Percentiles rank a stretch among this genome's conserved stretches.
Conservation (phyloP, 306 rosid genomes). For the Arachis hypogaea region DNA sequence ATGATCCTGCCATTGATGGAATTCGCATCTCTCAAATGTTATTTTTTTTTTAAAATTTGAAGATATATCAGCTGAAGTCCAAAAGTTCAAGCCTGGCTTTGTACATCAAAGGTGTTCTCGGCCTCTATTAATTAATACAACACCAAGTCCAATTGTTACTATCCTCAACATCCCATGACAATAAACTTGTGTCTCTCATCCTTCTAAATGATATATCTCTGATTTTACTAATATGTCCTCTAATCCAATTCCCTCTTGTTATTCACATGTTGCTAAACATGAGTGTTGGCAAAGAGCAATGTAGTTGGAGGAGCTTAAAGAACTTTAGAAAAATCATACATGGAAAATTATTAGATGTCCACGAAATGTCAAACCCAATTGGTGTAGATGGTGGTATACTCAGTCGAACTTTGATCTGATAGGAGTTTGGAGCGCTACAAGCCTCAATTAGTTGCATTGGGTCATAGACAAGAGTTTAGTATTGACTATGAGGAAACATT, state of each 20-base stretch:
- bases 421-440: neutral
- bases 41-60: neutral
- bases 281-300: neutral
- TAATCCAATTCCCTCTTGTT: neutral
- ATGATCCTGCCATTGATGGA: neutral
- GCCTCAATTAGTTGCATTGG: neutral
- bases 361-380: neutral
- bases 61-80: neutral
- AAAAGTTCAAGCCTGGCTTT: neutral
- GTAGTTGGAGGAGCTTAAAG: neutral
- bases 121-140: too few relatives aligned
- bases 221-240: neutral
- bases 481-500: neutral
- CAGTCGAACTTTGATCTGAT: neutral
- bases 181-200: neutral
- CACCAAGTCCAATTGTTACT: neutral
- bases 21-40: neutral
- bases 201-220: neutral
- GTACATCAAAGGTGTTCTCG: neutral
- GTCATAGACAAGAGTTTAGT: constrained; percentile 28
- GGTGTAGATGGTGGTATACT: neutral
- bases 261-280: neutral
- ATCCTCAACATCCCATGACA: neutral
- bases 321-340: neutral
- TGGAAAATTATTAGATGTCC: neutral